phyloP scores from a whole-genome alignment of 2,329 filamentous ascomycete species.

The Diatrype stigma region DNA sequence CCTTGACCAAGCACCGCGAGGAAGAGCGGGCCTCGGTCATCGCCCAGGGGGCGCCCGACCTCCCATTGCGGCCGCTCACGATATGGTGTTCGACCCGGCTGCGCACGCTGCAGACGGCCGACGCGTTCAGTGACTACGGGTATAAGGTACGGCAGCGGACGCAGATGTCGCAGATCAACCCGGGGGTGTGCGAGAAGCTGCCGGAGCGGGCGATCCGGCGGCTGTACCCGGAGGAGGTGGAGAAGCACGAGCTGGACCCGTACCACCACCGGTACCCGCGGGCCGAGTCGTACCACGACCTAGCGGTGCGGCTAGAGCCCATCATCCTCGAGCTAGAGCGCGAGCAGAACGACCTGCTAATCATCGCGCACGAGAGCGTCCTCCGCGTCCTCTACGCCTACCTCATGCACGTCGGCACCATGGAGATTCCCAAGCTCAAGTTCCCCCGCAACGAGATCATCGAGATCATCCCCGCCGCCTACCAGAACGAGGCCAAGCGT shows the following conservation, averaged over 20 bases:
- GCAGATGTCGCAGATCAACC: conserved; percentile 96
- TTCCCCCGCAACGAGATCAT: conserved; percentile 98
- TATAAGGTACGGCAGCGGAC: conserved; percentile 87
- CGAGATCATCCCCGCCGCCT: conserved; percentile 95
- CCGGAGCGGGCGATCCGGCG: conserved; percentile 76
- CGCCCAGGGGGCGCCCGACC: conserved; percentile 61
- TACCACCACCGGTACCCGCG: conserved; percentile 96
- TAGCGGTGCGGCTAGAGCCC: conserved; percentile 94
- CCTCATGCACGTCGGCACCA: conserved; percentile 95
- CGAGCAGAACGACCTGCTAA: conserved; percentile 94
- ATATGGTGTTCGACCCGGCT: conserved; percentile 94
- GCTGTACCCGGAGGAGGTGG: conserved; percentile 84
- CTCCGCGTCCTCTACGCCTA: conserved; percentile 95
- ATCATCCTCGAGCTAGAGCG: conserved; percentile 97
- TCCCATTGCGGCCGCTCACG: conserved; percentile 72
- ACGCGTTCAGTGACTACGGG: conserved; percentile 72
- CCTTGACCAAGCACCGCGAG: conserved; percentile 77
- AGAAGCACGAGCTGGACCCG: conserved; percentile 88
- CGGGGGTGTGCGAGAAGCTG: conserved; percentile 92
- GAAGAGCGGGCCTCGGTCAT: conserved; percentile 69
- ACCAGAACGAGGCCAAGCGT: conserved; percentile 91
- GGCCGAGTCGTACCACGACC: conserved; percentile 97
- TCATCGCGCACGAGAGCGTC: conserved; percentile 98
- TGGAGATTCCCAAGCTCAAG: conserved; percentile 86
- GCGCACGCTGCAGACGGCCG: conserved; percentile 84